A percentile compares a stretch with the other conserved stretches of the same genome.
These are phyloP conservation scores for Lentinula lateritia DNA, from an alignment of 768 basidiomycete species.

Conservation along the genomic window DNA sequence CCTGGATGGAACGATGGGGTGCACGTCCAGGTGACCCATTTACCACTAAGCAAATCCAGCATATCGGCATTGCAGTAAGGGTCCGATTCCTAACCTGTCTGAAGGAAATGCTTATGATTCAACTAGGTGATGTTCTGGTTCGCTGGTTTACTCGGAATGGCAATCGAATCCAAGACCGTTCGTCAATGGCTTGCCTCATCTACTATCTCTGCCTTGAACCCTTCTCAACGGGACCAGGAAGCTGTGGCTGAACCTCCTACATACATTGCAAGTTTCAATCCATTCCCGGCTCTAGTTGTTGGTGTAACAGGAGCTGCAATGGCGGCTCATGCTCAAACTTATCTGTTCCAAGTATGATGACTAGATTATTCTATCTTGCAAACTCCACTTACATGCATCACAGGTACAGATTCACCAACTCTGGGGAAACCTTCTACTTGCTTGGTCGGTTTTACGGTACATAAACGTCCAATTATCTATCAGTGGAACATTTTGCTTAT, in stretches of 20 bases:
- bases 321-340: slow-evolving; percentile 87
- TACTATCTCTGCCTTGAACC: slow-evolving; percentile 28
- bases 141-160: slow-evolving; percentile 84
- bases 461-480: slow-evolving; percentile 50
- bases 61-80: slow-evolving; percentile 85
- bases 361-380: background rate
- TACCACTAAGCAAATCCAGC: slow-evolving; percentile 89
- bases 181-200: slow-evolving; percentile 70
- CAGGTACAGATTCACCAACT: slow-evolving; percentile 85
- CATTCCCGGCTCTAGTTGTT: slow-evolving; percentile 88
- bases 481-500: slow-evolving; percentile 31
- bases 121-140: slow-evolving; percentile 88
- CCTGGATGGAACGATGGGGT: slow-evolving; percentile 97
- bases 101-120: background rate
- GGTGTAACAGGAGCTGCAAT: slow-evolving; percentile 93
- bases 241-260: slow-evolving; percentile 62
- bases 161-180: slow-evolving; percentile 73
- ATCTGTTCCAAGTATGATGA: slow-evolving; percentile 72
- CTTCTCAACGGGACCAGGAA: slow-evolving; percentile 28
- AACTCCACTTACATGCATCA: background rate
- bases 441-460: slow-evolving; percentile 64
- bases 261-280: slow-evolving; percentile 79
- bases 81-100: background rate
- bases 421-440: slow-evolving; percentile 86
- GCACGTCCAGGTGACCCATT: slow-evolving; percentile 75